These are phyloP conservation scores for Coniella lustricola DNA, from an alignment of 2,329 filamentous ascomycete genomes.

Conservation along the genomic window DNA sequence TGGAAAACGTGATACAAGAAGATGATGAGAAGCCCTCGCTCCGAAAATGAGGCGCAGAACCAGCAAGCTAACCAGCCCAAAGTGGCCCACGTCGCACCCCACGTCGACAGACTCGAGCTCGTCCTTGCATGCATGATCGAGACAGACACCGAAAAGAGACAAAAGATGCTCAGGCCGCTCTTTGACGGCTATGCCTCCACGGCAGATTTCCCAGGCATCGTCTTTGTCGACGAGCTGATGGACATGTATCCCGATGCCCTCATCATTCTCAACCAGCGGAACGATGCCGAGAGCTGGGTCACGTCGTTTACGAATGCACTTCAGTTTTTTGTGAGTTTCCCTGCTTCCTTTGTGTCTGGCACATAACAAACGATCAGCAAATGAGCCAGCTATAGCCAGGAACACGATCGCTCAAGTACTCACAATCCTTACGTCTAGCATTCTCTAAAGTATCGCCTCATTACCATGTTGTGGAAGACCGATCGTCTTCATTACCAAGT, in stretches of 20 bases:
- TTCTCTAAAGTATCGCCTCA: neutral
- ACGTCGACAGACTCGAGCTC: conserved; percentile 19
- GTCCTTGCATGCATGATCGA: conserved; percentile 23
- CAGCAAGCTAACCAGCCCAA: neutral
- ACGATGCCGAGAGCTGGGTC: conserved; percentile 13
- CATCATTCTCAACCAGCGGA: conserved; percentile 26
- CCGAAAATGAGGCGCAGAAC: too few species aligned
- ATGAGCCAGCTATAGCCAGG: too few species aligned
- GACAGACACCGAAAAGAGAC: conserved; percentile 19
- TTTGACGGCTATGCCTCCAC: conserved; percentile 24
- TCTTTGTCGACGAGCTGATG: conserved; percentile 30
- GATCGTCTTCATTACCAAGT: neutral
- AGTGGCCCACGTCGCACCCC: conserved; percentile 17
- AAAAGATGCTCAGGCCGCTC: conserved; percentile 24
- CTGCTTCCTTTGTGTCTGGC: neutral
- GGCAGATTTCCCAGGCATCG: conserved; percentile 24
- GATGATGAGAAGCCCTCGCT: neutral
- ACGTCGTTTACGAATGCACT: neutral
- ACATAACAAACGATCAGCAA: neutral
- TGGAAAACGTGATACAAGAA: neutral
- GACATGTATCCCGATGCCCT: conserved; percentile 29
- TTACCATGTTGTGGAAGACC: neutral
- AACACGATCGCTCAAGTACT: too few species aligned
- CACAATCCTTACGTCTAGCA: neutral
- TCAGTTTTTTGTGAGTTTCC: neutral